A percentile compares a stretch with the other conserved stretches of the same genome.
Conservation (phyloP, 2,329 filamentous ascomycete species). For the Juglanconis juglandina region DNA sequence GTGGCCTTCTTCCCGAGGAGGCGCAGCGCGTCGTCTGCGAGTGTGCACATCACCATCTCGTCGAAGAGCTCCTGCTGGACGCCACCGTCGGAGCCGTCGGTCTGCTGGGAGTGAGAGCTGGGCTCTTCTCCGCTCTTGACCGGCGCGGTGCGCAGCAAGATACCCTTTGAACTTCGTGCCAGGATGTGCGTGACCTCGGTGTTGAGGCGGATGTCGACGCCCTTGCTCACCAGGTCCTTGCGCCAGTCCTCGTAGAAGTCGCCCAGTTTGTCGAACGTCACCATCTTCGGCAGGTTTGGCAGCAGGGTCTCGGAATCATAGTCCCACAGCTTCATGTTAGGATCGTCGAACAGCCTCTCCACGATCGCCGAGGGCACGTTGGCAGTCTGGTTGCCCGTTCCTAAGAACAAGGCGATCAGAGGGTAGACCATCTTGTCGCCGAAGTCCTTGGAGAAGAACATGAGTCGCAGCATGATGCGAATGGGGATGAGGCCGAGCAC, state of each 20-base stretch:
- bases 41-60: conserved; percentile 63
- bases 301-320: conserved; percentile 54
- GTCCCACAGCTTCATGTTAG: conserved; percentile 58
- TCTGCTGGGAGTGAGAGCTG: conserved; percentile 34
- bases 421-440: conserved; percentile 68
- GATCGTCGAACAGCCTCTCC: conserved; percentile 56
- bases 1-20: conserved; percentile 56
- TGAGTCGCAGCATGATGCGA: conserved; percentile 56
- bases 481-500: conserved; percentile 53
- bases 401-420: conserved; percentile 69
- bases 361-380: conserved; percentile 68
- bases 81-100: conserved; percentile 47
- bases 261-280: conserved; percentile 61
- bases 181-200: conserved; percentile 54
- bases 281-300: conserved; percentile 61
- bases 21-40: conserved; percentile 41
- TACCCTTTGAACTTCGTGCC: conserved; percentile 47
- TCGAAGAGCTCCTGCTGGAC: conserved; percentile 53
- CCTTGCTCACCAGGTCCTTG: conserved; percentile 48
- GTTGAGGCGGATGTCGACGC: conserved; percentile 53
- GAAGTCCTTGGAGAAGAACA: conserved; percentile 59
- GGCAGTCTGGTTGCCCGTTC: conserved; percentile 56
- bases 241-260: conserved; percentile 60
- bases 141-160: conserved; percentile 45
- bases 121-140: conserved; percentile 35